A percentile compares a stretch with the other conserved stretches of the same genome.
Conservation (phyloP, 2,329 filamentous ascomycete genomes). For the Penicillium sp. region DNA sequence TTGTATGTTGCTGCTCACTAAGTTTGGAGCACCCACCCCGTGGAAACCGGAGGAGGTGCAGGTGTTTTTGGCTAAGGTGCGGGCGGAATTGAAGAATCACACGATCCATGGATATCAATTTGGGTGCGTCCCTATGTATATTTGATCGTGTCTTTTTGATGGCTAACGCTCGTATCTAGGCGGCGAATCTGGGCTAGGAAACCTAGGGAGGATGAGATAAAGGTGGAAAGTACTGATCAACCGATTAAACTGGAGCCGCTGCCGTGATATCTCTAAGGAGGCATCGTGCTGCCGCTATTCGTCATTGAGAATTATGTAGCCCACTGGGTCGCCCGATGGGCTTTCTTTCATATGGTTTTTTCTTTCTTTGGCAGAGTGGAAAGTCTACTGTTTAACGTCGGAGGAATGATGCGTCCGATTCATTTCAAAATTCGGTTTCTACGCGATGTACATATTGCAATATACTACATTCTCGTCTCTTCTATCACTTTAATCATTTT, state of each 20-base stretch:
- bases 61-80: conserved; percentile 4
- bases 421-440: not conserved
- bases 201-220: not conserved
- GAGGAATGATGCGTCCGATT: not conserved
- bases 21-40: conserved; percentile 17
- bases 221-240: not conserved
- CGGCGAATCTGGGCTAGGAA: not conserved
- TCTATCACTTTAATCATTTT: not conserved
- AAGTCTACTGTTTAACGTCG: too few relatives aligned
- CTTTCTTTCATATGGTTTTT: too few relatives aligned
- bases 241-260: not conserved
- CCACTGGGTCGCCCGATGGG: not conserved
- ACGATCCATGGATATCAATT: conserved; percentile 7
- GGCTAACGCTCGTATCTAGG: not conserved
- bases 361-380: too few relatives aligned
- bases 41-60: conserved; percentile 10
- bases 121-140: not conserved
- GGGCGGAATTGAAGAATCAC: conserved; percentile 5
- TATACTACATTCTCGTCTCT: not conserved
- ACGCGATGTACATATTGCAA: not conserved
- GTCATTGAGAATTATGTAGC: not conserved
- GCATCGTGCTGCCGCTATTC: too few relatives aligned
- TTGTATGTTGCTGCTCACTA: conserved; percentile 26
- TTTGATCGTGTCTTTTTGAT: not conserved
- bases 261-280: not conserved